Percentiles rank a stretch among this genome's conserved stretches.
Evolutionary conservation across 164 flowering plant genomes (phyloP).

Genomic region (Tetrastigma voinierianum): DNA sequence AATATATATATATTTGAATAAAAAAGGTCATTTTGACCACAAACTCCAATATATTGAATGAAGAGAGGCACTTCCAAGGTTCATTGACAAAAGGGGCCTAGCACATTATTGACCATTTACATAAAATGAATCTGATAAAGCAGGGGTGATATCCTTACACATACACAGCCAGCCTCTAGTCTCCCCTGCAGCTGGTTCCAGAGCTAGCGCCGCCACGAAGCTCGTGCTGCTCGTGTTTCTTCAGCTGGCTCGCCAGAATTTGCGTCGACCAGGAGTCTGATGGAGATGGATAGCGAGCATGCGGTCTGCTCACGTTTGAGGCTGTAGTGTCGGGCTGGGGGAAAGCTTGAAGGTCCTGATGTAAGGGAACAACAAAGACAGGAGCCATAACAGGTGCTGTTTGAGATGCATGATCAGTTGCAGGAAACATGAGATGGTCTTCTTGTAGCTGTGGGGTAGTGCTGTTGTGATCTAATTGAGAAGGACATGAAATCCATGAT

Average conservation of each 20-base stretch:
- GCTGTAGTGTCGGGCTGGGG: constrained; percentile 16
- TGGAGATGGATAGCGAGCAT: constrained; percentile 54
- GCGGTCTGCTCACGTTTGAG: constrained; percentile 48
- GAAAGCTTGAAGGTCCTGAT: constrained; percentile 25
- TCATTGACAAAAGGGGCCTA: background rate
- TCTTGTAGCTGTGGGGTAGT: constrained; percentile 10
- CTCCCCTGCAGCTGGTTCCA: constrained; percentile 1
- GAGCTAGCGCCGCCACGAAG: background rate
- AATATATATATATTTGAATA: too few relatives aligned
- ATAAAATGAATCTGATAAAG: background rate
- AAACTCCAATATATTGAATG: too few relatives aligned
- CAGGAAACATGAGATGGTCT: constrained; percentile 17
- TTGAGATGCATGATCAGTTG: constrained; percentile 19
- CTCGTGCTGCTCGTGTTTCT: constrained; percentile 2
- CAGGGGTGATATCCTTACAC: background rate
- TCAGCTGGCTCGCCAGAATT: constrained; percentile 26
- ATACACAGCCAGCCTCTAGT: background rate
- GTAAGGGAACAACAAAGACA: constrained; percentile 38
- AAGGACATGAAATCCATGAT: constrained; percentile 24
- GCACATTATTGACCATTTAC: constrained; percentile 3
- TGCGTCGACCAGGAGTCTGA: constrained; percentile 58
- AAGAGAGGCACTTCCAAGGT: too few relatives aligned
- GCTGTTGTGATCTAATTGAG: constrained; percentile 15
- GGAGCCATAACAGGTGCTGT: constrained; percentile 31
- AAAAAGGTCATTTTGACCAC: too few relatives aligned